Base-by-base conservation (phyloP, 768 basidiomycete genomes). In the Amanita pallidorosea region DNA sequence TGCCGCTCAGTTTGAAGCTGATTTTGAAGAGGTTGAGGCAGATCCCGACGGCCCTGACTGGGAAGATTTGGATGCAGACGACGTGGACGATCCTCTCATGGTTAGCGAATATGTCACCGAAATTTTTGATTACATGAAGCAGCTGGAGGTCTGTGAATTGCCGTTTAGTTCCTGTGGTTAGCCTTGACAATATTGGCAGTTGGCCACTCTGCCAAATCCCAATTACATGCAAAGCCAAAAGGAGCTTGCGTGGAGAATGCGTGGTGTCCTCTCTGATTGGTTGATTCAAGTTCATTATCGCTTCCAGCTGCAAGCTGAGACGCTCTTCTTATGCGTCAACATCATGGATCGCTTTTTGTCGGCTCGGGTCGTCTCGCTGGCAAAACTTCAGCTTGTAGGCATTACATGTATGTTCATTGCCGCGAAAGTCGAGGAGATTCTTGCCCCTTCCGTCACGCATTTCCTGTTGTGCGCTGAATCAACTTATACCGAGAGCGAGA, bases 161-260 rank as follows among this genome's bases (percentile, higher is more conserved):
- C 25, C 37, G 23, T 5, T 51, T 54, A 20, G 46, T 25, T 46
- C 22, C 8, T 20, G 7, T 38, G 15, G 17, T 33, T 44, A 35
- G 33, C 27, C 31, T 65, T 29, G 59, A 36, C 15, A 47, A 29
- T 33, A 33, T 37, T 22, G 48, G 43, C 54, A 79, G 93, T 70
- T 83, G 57, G 74, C 71, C 13, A 92, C 87, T 0, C 83, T 96
- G 75, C 90, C 96, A 6, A 90, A 90, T 59, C 83, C 91, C 2
- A 81, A 89, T 62, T 99, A 98, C 67, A 99, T 98, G 92, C 79
- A 86, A 33, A 83, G 73, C 57, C 96, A 99, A 67, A 86, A 85
- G 58, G 91, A 97, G 56, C 77, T 99, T 37, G 86, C 88, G 1
- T 98, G 95, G 95, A 86, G 88, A 56, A 95, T 95, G 88, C 88